Evolutionary conservation across 1,284 basidiomycete species (phyloP).

Genomic region (Naganishia albida): DNA sequence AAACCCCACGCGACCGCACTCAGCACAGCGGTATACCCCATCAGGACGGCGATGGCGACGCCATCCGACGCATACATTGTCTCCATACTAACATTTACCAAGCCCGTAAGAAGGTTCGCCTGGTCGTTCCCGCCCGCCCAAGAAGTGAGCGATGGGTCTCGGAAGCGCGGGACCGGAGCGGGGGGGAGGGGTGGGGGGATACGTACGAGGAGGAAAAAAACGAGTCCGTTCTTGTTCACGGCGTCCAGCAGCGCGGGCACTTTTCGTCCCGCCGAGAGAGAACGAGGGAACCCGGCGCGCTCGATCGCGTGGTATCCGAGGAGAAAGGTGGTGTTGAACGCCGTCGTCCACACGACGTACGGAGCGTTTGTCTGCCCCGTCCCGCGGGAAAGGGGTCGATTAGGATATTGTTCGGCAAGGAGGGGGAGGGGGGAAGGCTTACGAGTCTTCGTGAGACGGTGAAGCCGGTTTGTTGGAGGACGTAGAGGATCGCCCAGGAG

Average conservation of each 20-base stretch:
- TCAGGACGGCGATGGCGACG: slow-evolving; percentile 66
- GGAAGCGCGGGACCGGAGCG: too few species aligned
- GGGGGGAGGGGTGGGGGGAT: background rate
- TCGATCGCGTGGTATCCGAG: slow-evolving; percentile 79
- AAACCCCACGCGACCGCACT: slow-evolving; percentile 65
- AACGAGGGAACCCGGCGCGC: slow-evolving; percentile 65
- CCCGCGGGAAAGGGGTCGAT: too few species aligned
- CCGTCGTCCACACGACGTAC: slow-evolving; percentile 86
- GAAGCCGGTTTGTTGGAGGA: slow-evolving; percentile 49
- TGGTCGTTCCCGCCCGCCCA: slow-evolving; percentile 46
- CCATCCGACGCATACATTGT: slow-evolving; percentile 75
- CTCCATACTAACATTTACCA: slow-evolving; percentile 74
- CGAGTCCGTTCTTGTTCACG: slow-evolving; percentile 77
- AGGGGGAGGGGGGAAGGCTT: slow-evolving; percentile 40
- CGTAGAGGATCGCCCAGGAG: slow-evolving; percentile 70
- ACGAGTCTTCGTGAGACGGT: slow-evolving; percentile 76
- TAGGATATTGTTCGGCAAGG: slow-evolving; percentile 1
- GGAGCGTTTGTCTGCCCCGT: slow-evolving; percentile 72
- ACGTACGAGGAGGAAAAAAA: slow-evolving; percentile 78
- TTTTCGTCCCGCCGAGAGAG: slow-evolving; percentile 46
- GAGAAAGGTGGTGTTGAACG: slow-evolving; percentile 85
- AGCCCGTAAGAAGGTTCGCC: slow-evolving; percentile 85
- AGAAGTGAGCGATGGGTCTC: background rate
- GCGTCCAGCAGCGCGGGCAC: slow-evolving; percentile 71
- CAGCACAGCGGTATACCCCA: slow-evolving; percentile 64